phyloP scores from a whole-genome alignment of 202 grass and related monocot genomes.

The Zoysia matrella region DNA sequence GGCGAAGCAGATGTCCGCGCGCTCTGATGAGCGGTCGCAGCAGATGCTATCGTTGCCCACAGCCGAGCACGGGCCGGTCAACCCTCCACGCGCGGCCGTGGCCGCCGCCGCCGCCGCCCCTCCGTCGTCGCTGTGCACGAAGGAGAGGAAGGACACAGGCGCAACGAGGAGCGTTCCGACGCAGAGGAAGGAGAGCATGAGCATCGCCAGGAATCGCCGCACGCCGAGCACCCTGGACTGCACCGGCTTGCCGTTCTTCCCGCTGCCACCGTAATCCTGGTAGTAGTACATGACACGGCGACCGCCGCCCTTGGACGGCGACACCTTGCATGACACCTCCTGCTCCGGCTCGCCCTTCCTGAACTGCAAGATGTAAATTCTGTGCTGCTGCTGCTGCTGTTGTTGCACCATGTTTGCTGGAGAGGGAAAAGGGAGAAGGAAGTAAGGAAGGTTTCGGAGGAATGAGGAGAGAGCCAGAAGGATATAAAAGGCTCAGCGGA shows the following conservation, averaged over 20 bases:
- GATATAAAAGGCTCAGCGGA: constrained; percentile 50
- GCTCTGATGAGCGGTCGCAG: constrained; percentile 73
- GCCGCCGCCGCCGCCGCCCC: background rate
- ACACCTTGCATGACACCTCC: constrained; percentile 60
- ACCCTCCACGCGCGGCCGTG: background rate
- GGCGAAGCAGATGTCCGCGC: constrained; percentile 85
- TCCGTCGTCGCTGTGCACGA: constrained; percentile 23
- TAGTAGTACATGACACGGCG: constrained; percentile 72
- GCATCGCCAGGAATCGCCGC: constrained; percentile 45
- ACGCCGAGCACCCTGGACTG: constrained; percentile 35
- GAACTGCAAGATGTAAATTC: constrained; percentile 67
- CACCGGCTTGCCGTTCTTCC: constrained; percentile 51
- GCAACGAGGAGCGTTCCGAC: constrained; percentile 46
- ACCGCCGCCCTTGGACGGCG: constrained; percentile 43
- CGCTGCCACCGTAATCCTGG: constrained; percentile 47
- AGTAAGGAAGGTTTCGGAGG: constrained; percentile 31
- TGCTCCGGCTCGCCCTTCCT: constrained; percentile 58
- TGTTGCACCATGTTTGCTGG: constrained; percentile 55
- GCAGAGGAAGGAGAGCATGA: constrained; percentile 44
- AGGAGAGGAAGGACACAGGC: constrained; percentile 47
- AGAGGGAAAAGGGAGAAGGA: background rate
- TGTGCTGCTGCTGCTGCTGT: constrained; percentile 49
- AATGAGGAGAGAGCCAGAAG: background rate
- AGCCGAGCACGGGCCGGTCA: constrained; percentile 33
- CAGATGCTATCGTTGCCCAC: constrained; percentile 64